Evolutionary conservation across 495 filamentous ascomycete genomes (phyloP).

Genomic region (Evernia prunastri): DNA sequence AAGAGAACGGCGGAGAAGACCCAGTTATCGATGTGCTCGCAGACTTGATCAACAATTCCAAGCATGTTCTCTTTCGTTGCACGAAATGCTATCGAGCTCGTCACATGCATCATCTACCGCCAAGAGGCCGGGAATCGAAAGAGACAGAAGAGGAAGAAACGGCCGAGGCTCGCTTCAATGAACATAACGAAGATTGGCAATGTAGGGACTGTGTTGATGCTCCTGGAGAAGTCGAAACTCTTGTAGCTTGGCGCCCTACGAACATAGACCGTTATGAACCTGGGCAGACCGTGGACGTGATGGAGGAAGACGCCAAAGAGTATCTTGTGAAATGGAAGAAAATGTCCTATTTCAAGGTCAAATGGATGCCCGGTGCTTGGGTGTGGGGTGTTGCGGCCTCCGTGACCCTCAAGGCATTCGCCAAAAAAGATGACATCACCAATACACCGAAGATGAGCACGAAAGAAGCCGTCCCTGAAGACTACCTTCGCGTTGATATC

Average conservation of each 20-base stretch:
- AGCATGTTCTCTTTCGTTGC: conserved; percentile 81
- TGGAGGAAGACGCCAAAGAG: conserved; percentile 68
- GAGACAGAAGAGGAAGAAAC: conserved; percentile 39
- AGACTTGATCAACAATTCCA: conserved; percentile 61
- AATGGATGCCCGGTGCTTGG: conserved; percentile 88
- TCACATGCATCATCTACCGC: conserved; percentile 74
- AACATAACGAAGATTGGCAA: conserved; percentile 62
- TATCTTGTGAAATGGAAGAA: conserved; percentile 86
- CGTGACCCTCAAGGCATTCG: conserved; percentile 66
- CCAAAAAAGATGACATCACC: conserved; percentile 55
- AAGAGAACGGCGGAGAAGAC: conserved; percentile 70
- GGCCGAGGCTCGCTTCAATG: conserved; percentile 44
- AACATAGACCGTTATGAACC: conserved; percentile 43
- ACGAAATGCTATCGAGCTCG: conserved; percentile 65
- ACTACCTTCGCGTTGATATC: conserved; percentile 80
- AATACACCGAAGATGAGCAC: conserved; percentile 60
- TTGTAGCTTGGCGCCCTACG: conserved; percentile 82
- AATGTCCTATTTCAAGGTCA: conserved; percentile 68
- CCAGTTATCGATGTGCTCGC: conserved; percentile 59
- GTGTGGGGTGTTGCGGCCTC: conserved; percentile 63
- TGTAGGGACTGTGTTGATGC: conserved; percentile 65
- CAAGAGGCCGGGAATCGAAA: conserved; percentile 34
- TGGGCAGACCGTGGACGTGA: conserved; percentile 45
- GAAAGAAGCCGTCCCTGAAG: conserved; percentile 77
- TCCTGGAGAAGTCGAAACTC: conserved; percentile 53